Evolutionary conservation across 2,329 filamentous ascomycete genomes (phyloP).

Genomic region (Cytospora mali): DNA sequence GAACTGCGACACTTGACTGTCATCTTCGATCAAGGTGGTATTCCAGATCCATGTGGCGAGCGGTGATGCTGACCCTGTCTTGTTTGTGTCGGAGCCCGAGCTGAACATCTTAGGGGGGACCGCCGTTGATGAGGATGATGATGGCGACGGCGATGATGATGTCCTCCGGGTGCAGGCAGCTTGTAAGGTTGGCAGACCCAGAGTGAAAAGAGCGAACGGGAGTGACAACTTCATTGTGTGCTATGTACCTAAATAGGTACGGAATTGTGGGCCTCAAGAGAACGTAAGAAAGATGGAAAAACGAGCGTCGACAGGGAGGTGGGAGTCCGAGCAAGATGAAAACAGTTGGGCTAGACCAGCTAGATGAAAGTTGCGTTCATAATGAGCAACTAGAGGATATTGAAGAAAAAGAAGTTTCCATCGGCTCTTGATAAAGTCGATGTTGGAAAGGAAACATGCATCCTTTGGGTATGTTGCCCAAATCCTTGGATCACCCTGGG

Average conservation of each 20-base stretch:
- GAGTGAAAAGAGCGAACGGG: constrained; percentile 1
- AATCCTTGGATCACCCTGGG: too few relatives aligned
- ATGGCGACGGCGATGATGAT: not conserved
- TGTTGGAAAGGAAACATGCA: not conserved
- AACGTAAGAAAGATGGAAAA: not conserved
- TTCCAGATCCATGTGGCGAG: constrained; percentile 21
- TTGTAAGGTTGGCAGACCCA: constrained; percentile 3
- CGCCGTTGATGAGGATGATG: not conserved
- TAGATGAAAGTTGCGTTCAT: not conserved
- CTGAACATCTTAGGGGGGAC: constrained; percentile 1
- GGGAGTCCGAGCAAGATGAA: not conserved
- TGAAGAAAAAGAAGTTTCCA: too few relatives aligned
- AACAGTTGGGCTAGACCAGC: not conserved
- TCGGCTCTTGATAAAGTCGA: too few relatives aligned
- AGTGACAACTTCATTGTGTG: constrained; percentile 7
- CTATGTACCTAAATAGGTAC: too few relatives aligned
- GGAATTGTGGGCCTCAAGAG: not conserved
- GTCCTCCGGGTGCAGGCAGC: constrained; percentile 1
- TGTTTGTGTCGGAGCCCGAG: constrained; percentile 1
- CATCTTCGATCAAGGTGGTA: constrained; percentile 15
- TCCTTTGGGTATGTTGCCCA: too few relatives aligned
- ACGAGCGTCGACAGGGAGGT: not conserved
- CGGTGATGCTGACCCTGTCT: not conserved
- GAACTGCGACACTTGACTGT: constrained; percentile 5
- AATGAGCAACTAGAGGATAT: not conserved